Base-by-base conservation (phyloP, 352 stramenopile species). In the Globisporangium barbulae region DNA sequence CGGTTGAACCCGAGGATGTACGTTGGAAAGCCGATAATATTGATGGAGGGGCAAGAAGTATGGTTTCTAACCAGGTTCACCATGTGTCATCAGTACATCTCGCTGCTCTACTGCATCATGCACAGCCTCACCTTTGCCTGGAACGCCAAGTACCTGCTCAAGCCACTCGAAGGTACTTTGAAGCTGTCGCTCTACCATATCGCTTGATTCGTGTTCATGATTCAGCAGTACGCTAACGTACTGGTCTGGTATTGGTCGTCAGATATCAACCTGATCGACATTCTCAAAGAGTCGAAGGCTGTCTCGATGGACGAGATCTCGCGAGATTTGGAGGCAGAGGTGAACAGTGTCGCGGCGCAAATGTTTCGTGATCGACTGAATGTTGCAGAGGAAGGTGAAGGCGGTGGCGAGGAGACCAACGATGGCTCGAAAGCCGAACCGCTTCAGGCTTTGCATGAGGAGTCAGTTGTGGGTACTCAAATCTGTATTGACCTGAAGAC, bases 91-190 rank as follows among this genome's bases (percentile, higher is more conserved):
- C 30, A 91, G 83, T 91, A 91, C 48, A 82, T 91, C n/a, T 86
- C 83, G 55, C 52, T 91, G 60, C 68, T 91, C 4, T 91, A 87
- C 69, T 91, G 80, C 61, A 91, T 90, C 67, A 84, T 81, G 64
- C 78, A 90, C 59, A 83, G 75, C 56, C 63, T 91, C 44, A 91
- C 80, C 1, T 88, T 80, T 42, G 57, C 68, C 15, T 75, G 68
- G 53, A 78, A 87, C 8, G 68, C 76, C n/a, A 59, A 63, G 25
- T 65, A 87, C 57, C 31, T 77, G 6, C 65, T 89, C n/a, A 85
- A 83, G 64, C 60, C 73, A 4, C 71, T 90, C 19, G 67, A 86
- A 63, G 81, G 81, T 79, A 37, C 12, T 41, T 15, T 5, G 9
- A 41, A 41, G 35, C 12, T 41, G 35, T 41, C 35, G 15, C 35